A percentile compares a stretch with the other conserved stretches of the same genome.
These are phyloP conservation scores for Graphilbum ipis-grandicollis DNA, from an alignment of 2,329 filamentous ascomycete genomes.

Conservation along the genomic window DNA sequence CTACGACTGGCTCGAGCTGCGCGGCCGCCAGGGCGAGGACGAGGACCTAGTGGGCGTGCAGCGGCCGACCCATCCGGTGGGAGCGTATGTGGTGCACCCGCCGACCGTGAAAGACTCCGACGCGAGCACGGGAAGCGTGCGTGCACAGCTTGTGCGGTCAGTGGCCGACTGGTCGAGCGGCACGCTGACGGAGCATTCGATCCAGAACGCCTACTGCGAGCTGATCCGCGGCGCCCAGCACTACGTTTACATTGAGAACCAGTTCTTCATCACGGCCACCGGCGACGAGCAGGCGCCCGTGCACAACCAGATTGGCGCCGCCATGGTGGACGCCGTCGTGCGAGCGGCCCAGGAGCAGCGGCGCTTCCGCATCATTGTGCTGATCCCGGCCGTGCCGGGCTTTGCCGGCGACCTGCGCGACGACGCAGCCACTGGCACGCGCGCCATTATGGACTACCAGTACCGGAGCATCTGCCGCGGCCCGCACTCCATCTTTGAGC, in stretches of 20 bases:
- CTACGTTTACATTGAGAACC: conserved; percentile 95
- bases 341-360: conserved; percentile 53
- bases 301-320: conserved; percentile 70
- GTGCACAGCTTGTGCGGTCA: conserved; percentile 64
- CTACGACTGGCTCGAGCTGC: conserved; percentile 72
- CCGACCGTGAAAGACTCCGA: conserved; percentile 17
- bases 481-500: conserved; percentile 75
- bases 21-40: conserved; percentile 57
- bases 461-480: conserved; percentile 92
- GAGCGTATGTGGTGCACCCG: conserved; percentile 73
- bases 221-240: conserved; percentile 78
- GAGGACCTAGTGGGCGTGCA: conserved; percentile 83
- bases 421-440: conserved; percentile 66
- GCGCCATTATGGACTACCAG: conserved; percentile 97
- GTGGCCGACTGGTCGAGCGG: conserved; percentile 90
- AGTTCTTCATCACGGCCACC: conserved; percentile 95
- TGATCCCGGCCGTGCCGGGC: conserved; percentile 83
- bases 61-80: conserved; percentile 73
- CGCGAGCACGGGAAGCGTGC: background rate
- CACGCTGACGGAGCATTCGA: conserved; percentile 67
- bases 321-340: conserved; percentile 83
- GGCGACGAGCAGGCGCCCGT: conserved; percentile 75
- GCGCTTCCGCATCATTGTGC: conserved; percentile 77
- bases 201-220: conserved; percentile 74
- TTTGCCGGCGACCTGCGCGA: conserved; percentile 84